Evolutionary conservation across 1,139 yeast species (phyloP), one percentile per base, ranked within the genome.

Genomic region (Debaryomyces fabryi): DNA sequence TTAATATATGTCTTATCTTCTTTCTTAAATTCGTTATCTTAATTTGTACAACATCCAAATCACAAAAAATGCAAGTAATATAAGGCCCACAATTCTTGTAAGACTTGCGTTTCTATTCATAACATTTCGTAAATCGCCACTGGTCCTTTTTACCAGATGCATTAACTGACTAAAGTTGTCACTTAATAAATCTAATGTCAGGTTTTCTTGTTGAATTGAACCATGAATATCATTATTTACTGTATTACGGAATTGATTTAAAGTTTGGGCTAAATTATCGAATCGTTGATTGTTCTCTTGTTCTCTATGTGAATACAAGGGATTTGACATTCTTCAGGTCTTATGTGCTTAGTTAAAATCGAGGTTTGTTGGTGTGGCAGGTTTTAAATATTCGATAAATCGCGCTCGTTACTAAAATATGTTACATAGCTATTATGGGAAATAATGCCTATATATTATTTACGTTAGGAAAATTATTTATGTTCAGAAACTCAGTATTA

Each of bases 41-140:
- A 85, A 70, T 63, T 83, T 85, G 60, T 76, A 76, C 53, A 89
- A 65, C 58, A 85, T 79, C 80, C 90, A 90, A 34, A 88, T 57
- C 6, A 89, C 72, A 57, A 89, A 78, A 58, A 90, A 84, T 3
- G 74, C 74, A 39, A 80, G 58, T 51, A 90, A 69, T 5, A 89
- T 86, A 37, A 69, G 40, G 13, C 73, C 73, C 8, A 76, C 78
- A 2, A 71, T 63, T 50, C 72, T 62, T 0, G 79, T 69, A 39
- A 76, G 63, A 54, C 78, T 73, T 10, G 78, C 69, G 51, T 76
- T 76, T 52, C 80, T 57, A 46, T 65, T 69, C 78, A 76, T 72
- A 1, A 75, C 79, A 3, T 60, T 78, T 27, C 87, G 71, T 39
- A 92, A 76, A 45, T 87, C 83, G 2, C 80, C 72, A 27, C 96